These are phyloP conservation scores for Marasmius oreades DNA, from an alignment of 1,284 basidiomycete species.

Conservation along the genomic window DNA sequence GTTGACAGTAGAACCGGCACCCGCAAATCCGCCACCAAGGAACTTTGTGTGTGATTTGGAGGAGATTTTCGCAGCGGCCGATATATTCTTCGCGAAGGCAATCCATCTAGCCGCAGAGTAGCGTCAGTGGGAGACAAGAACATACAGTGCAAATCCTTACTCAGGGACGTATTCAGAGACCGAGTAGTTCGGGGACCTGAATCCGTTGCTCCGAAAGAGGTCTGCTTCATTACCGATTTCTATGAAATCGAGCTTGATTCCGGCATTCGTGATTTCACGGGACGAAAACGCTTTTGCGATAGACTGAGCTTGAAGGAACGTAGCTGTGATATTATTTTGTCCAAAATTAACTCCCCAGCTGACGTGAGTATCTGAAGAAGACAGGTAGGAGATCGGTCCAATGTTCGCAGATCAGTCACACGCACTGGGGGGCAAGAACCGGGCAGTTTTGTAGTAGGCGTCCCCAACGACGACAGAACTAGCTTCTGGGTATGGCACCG, in stretches of 20 bases:
- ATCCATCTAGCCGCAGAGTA: constrained; percentile 7
- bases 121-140: neutral
- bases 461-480: constrained; percentile 51
- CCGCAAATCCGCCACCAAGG: constrained; percentile 52
- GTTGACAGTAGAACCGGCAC: constrained; percentile 36
- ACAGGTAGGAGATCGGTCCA: neutral
- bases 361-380: constrained; percentile 39
- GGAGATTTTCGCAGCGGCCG: constrained; percentile 5
- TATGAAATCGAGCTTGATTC: constrained; percentile 51
- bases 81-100: constrained; percentile 11
- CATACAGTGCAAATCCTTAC: constrained; percentile 23
- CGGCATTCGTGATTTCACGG: constrained; percentile 35
- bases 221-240: constrained; percentile 69
- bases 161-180: constrained; percentile 49
- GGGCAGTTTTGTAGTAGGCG: constrained; percentile 47
- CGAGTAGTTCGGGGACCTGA: constrained; percentile 41
- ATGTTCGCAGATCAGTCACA: neutral
- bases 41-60: constrained; percentile 35
- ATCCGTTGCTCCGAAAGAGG: constrained; percentile 49
- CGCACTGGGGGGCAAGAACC: constrained; percentile 48
- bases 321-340: constrained; percentile 51
- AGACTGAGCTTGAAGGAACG: constrained; percentile 51
- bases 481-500: constrained; percentile 63
- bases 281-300: constrained; percentile 52
- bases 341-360: constrained; percentile 71